Conservation (phyloP, 106 monocot species). For the Dendrobium nobile region DNA sequence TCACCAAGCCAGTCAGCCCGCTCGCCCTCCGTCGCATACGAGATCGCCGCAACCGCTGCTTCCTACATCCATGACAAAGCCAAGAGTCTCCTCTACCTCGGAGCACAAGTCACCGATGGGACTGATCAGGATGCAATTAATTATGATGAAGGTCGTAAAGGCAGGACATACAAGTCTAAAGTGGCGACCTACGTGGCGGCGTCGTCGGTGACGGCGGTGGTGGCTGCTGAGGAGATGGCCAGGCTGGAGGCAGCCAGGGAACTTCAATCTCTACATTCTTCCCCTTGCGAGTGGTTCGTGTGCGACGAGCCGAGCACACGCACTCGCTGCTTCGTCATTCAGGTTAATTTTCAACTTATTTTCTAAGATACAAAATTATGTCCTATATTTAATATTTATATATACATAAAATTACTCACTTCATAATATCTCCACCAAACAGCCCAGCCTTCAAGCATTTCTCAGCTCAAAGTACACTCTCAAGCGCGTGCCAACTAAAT, state of each 20-base stretch:
- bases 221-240: constrained; percentile 71
- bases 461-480: too few relatives aligned
- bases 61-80: constrained; percentile 62
- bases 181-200: constrained; percentile 48
- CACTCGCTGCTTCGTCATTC: constrained; percentile 76
- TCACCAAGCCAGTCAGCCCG: constrained; percentile 7
- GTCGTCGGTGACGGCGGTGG: constrained; percentile 73
- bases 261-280: constrained; percentile 62
- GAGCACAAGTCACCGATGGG: background rate
- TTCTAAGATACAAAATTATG: too few relatives aligned
- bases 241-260: constrained; percentile 67
- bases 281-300: constrained; percentile 91
- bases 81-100: constrained; percentile 36
- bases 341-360: constrained; percentile 25
- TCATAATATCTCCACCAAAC: too few relatives aligned
- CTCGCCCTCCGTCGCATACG: constrained; percentile 47
- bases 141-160: background rate
- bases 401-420: too few relatives aligned
- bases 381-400: too few relatives aligned
- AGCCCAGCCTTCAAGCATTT: too few relatives aligned
- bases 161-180: constrained; percentile 38
- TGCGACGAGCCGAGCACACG: constrained; percentile 60
- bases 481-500: too few relatives aligned
- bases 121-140: background rate
- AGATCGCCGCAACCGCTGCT: constrained; percentile 78